Base-by-base conservation (phyloP, 163 green algal species). In the Scenedesmus sp. region DNA sequence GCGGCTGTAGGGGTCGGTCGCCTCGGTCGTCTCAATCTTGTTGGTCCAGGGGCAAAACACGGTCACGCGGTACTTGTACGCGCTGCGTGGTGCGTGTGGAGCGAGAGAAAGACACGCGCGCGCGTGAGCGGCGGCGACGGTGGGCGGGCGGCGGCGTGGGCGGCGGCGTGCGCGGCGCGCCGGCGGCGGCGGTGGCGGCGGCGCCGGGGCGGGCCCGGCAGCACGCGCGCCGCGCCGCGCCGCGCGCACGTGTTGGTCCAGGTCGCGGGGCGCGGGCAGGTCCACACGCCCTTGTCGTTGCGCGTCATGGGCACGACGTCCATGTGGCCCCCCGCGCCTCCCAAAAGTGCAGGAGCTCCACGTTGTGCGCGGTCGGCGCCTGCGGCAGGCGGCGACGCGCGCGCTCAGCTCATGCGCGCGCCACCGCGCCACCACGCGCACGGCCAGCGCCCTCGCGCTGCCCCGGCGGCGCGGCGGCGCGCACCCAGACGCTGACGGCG, bases 1-100 rank as follows among this genome's bases (percentile, higher is more conserved):
- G 20, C 88, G 75, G 14, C 89, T 89, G 86, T 97, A 97, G 20
- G 94, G 94, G 85, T 98, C 94, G 1, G 90, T 94, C 6, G 81
- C 82, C 72, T 91, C 85, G 3, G 93, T 24, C 20, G 85, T 81
- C 85, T 91, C 86, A 2, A 90, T 63, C 2, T 80, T 29, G 44
- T 86, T 70, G 0, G 84, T 94, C 82, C 77, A 89, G 29, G 90
- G 90, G 86, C 87, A 88, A 82, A 91, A 97, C 28, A 93, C 91
- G 4, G 62, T 89, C 14, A 97, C 83, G 20, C 91, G 83, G 88
- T 86, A 93, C 53, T 80, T 85, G 82, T 89, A 89, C 53, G 76
- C 70, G 1, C 60, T 78, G n/a, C n/a, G n/a, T n/a, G n/a, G n/a
- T n/a, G n/a, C n/a, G n/a, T n/a, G n/a, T n/a, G n/a, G n/a, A n/a